phyloP scores from a whole-genome alignment of 192 early-diverging fungal genomes.

The Funneliformis mosseae region DNA sequence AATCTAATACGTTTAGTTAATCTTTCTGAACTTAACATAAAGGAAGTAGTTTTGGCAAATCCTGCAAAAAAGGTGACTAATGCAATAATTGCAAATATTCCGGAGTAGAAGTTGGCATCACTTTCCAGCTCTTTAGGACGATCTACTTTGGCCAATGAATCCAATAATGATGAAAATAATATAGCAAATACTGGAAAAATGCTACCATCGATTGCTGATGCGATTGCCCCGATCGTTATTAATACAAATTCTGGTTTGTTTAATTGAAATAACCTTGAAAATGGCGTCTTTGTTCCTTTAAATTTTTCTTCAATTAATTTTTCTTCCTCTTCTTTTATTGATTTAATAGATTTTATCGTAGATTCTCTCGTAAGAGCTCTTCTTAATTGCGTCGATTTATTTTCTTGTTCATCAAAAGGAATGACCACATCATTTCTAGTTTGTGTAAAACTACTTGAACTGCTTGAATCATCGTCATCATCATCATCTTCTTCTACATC shows the following conservation, averaged over 20 bases:
- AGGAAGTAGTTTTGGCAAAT: slow-evolving; percentile 15
- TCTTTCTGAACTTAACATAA: slow-evolving; percentile 38
- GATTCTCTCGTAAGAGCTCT: slow-evolving; percentile 44
- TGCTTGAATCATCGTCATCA: slow-evolving; percentile 15
- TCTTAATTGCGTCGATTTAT: slow-evolving; percentile 37
- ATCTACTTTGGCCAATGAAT: slow-evolving; percentile 19
- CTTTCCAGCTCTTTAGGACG: not conserved
- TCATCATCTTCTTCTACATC: slow-evolving; percentile 37
- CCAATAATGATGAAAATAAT: not conserved
- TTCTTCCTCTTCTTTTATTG: slow-evolving; percentile 42
- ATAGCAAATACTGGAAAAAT: slow-evolving; percentile 43
- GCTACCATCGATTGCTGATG: slow-evolving; percentile 67
- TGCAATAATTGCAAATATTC: slow-evolving; percentile 46
- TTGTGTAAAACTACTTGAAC: slow-evolving; percentile 10
- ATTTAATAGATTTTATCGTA: slow-evolving; percentile 38
- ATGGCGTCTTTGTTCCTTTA: slow-evolving; percentile 52
- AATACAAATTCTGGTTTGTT: slow-evolving; percentile 60
- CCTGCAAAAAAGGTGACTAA: slow-evolving; percentile 38
- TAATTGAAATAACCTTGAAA: slow-evolving; percentile 51
- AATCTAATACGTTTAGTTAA: slow-evolving; percentile 61
- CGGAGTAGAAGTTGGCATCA: not conserved
- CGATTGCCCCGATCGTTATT: slow-evolving; percentile 59
- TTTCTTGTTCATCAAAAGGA: slow-evolving; percentile 26
- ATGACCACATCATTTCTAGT: slow-evolving; percentile 36
- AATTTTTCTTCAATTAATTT: slow-evolving; percentile 41